Percentiles rank a stretch among this genome's conserved stretches.
phyloP scores from a whole-genome alignment of 2,329 filamentous ascomycete species.

The Aspergillus tanneri region DNA sequence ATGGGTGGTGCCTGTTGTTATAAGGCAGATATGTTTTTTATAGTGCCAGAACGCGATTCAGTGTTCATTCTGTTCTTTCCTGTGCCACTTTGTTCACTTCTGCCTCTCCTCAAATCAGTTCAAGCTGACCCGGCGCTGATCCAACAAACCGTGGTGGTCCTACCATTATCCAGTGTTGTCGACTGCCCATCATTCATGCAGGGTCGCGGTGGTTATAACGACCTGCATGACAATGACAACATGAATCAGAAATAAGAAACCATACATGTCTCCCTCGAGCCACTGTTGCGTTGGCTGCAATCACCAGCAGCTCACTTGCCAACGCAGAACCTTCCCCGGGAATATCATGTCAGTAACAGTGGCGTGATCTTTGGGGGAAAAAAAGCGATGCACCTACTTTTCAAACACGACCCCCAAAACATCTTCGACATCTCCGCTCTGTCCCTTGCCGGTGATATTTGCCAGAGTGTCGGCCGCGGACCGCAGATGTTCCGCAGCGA shows the following conservation, averaged over 20 bases:
- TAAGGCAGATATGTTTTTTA: too few species aligned
- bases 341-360: conserved; percentile 16
- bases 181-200: conserved; percentile 17
- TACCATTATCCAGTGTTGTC: not conserved
- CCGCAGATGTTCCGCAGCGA: conserved; percentile 85
- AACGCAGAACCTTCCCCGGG: conserved; percentile 54
- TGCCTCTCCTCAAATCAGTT: too few species aligned
- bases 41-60: too few species aligned
- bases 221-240: conserved; percentile 20
- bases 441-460: conserved; percentile 81
- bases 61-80: too few species aligned
- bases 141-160: too few species aligned
- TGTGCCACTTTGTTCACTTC: too few species aligned
- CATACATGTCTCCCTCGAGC: too few species aligned
- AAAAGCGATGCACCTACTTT: conserved; percentile 66
- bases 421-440: conserved; percentile 87
- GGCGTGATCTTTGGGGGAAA: conserved; percentile 8
- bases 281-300: not conserved
- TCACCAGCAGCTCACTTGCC: conserved; percentile 17
- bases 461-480: conserved; percentile 77
- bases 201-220: conserved; percentile 38
- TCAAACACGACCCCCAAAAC: conserved; percentile 96
- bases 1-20: too few species aligned
- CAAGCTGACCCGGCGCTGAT: not conserved
- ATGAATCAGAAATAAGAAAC: too few species aligned